Percentiles rank a stretch among this genome's conserved stretches.
These are phyloP conservation scores for Corynascus novoguineensis DNA, from an alignment of 495 filamentous ascomycete genomes.

Conservation along the genomic window DNA sequence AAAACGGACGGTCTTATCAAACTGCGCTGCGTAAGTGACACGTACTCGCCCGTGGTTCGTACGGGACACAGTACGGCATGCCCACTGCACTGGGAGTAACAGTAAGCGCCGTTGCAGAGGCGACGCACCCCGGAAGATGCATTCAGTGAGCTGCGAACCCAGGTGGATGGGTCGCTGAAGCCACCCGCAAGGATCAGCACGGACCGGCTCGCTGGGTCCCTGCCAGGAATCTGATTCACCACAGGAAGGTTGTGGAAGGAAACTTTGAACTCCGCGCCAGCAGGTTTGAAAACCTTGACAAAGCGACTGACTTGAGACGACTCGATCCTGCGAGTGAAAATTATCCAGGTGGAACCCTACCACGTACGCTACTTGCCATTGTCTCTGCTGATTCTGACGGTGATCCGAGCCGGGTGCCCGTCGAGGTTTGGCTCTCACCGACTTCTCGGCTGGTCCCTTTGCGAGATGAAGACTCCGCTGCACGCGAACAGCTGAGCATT, in stretches of 20 bases:
- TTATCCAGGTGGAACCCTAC: not conserved
- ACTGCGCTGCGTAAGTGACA: too few relatives aligned
- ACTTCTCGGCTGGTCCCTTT: too few relatives aligned
- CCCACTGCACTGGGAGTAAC: conserved; percentile 4
- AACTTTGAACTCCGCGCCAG: too few relatives aligned
- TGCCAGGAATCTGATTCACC: not conserved
- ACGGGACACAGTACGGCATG: not conserved
- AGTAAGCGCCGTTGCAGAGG: conserved; percentile 26
- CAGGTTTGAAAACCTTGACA: too few relatives aligned
- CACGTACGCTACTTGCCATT: too few relatives aligned
- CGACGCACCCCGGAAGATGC: conserved; percentile 23
- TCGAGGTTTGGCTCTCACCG: too few relatives aligned
- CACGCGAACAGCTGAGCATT: not conserved
- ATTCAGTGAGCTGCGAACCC: conserved; percentile 33
- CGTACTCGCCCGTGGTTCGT: too few relatives aligned
- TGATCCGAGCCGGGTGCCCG: not conserved
- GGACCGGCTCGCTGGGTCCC: conserved; percentile 25
- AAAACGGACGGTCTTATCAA: too few relatives aligned
- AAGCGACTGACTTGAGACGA: too few relatives aligned
- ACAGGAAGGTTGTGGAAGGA: not conserved
- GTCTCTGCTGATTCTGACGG: too few relatives aligned
- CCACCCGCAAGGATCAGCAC: conserved; percentile 34
- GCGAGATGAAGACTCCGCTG: not conserved
- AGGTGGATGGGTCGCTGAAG: conserved; percentile 32
- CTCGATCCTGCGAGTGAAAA: too few relatives aligned